Evolutionary conservation across 2,329 filamentous ascomycete species (phyloP), one percentile per base, ranked within the genome.

Genomic region (Drechslerella coelobrocha): DNA sequence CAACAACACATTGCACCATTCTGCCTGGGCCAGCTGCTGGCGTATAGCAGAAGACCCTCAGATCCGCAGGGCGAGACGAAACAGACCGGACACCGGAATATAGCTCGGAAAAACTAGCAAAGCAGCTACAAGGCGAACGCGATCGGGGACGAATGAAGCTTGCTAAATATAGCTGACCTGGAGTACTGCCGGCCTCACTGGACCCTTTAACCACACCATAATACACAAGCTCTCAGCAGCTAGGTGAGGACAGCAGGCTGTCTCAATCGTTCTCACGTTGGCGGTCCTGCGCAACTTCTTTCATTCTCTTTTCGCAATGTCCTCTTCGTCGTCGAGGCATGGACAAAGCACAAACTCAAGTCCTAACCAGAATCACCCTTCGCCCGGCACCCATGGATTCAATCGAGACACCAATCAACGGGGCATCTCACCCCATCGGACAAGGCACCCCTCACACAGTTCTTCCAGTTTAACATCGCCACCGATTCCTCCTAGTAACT

Each of bases 271-370:
- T 59, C 41, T 39, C 45, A 63, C 57, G 23, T 53, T 71, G 66
- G 66, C 66, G 66, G 57, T 53, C 48, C 48, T 71, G 45, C 66
- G 66, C 37, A 51, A 51, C 23, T 55, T 63, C 31, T 23, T 71
- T 39, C 50, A 53, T 26, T 71, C 66, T 26, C 48, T 71, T 56
- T 61, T 62, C 66, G 39, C 52, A 21, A 71, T 71, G 66, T 50
- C 62, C 55, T 61, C 62, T 21, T 60, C 60, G 26, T 63, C 60
- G 2, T 29, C 60, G 47, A 51, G 21, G 41, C 21, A 4, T 41
- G 31, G 37, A 61, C 24, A 10, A 51, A 69, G 31, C 34, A 37
- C 12, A 55, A 61, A 23, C n/a, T 47, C 65, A 43, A 59, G 34
- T 23, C 29, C 50, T 26, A 59, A 45, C 31, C 39, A 21, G 41